Evolutionary conservation across 2,329 filamentous ascomycete genomes (phyloP), one percentile per base, ranked within the genome.

Genomic region (Trichophyton schoenleinii): DNA sequence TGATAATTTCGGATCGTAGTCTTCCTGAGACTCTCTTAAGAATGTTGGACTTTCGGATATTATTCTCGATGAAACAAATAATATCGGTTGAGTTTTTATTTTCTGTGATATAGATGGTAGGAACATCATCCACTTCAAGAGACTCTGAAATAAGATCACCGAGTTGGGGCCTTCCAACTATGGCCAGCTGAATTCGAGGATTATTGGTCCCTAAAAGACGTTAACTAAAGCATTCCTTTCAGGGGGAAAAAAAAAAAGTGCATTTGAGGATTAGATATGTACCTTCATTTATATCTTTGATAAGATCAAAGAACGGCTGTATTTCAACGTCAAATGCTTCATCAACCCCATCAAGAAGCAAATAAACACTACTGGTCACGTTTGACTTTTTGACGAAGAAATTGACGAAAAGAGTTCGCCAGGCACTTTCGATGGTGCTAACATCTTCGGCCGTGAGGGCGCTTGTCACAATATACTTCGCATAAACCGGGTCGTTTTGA

Each of bases 321-420:
- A 78, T 67, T 5, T 78, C 76, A 0, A 68, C 66, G 1, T 68
- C 66, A 3, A 75, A 70, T 0, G 76, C 77, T 65, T 80, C 78
- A 60, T 80, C 78, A 3, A 80, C 69, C 2, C 75, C 78, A 49
- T 80, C 78, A 2, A 80, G 65, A 36, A 80, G 71, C n/a, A 80
- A 65, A 66, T 77, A 79, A 1, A 75, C 69, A 2, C 66, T 70
- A 34, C 74, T 73, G 1, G 68, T 67, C 5, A 53, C 25, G 4
- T 70, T 70, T 5, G 65, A 62, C n/a, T 71, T 71, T 2, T 70
- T 68, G 4, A 71, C 57, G 58, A 75, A 74, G 0, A 75, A 77
- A 4, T 76, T 68, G 0, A 74, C 66, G 9, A 80, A 73, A 0
- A 80, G 67, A 5, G 71, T 72, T 3, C 74, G 67, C 63, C 76